Conservation (phyloP, 176 grass and related monocot species). For the Poa pratensis region DNA sequence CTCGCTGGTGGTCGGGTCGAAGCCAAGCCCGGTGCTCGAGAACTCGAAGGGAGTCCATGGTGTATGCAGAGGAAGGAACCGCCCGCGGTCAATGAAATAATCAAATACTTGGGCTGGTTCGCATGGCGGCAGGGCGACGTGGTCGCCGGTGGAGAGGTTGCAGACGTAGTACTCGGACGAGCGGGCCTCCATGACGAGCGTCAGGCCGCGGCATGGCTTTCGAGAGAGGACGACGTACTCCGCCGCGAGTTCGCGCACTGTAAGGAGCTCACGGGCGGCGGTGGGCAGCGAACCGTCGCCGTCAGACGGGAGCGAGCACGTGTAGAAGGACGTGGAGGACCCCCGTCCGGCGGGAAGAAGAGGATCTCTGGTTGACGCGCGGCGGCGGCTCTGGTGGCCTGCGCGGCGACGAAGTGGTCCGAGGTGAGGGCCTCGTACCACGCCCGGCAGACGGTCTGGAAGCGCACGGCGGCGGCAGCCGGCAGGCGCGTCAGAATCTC, state of each 20-base stretch:
- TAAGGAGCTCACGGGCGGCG: constrained; percentile 21
- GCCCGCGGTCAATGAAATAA: neutral
- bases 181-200: constrained; percentile 5
- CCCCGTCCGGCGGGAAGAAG: neutral
- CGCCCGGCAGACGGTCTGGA: neutral
- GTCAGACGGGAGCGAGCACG: neutral
- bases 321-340: constrained; percentile 1
- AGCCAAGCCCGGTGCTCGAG: constrained; percentile 20
- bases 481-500: constrained; percentile 27
- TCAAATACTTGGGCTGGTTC: neutral
- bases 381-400: neutral
- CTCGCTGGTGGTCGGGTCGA: constrained; percentile 17
- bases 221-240: constrained; percentile 2
- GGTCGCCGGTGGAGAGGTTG: constrained; percentile 41
- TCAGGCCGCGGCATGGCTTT: constrained; percentile 31
- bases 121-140: constrained; percentile 28
- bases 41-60: neutral
- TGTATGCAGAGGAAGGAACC: neutral
- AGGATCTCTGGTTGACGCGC: neutral
- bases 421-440: neutral
- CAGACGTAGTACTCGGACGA: constrained; percentile 6
- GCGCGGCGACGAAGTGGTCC: neutral
- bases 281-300: neutral
- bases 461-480: neutral
- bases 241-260: neutral